phyloP scores from a whole-genome alignment of 139 green algal species.

The Chlorella sp. region DNA sequence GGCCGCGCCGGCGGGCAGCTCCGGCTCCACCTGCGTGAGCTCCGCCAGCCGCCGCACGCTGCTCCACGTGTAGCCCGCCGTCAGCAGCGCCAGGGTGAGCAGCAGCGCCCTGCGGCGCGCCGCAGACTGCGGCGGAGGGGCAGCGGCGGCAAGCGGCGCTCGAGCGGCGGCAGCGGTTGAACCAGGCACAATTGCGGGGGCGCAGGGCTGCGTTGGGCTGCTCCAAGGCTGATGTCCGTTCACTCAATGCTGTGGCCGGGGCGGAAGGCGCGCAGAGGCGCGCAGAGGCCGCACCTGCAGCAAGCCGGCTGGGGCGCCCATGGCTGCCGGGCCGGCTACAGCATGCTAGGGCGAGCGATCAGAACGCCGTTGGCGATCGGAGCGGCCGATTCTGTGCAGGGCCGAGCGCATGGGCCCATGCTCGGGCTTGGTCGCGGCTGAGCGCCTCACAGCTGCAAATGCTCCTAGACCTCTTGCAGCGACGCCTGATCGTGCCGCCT shows the following conservation, averaged over 20 bases:
- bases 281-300: too few species aligned
- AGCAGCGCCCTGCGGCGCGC: background rate
- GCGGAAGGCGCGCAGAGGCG: too few species aligned
- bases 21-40: constrained; percentile 4
- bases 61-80: background rate
- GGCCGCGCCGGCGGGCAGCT: background rate
- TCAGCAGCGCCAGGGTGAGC: background rate
- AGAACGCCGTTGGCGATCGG: too few species aligned
- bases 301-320: too few species aligned
- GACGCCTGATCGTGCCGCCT: too few species aligned
- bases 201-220: background rate
- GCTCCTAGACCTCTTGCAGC: background rate
- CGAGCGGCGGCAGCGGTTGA: background rate
- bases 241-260: too few species aligned
- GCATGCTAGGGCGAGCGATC: too few species aligned
- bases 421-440: background rate
- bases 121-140: too few species aligned
- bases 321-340: too few species aligned
- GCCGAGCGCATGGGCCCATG: background rate
- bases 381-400: too few species aligned
- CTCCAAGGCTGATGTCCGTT: too few species aligned
- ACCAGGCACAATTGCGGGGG: background rate
- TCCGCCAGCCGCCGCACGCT: background rate
- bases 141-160: background rate
- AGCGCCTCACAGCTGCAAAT: too few species aligned